Evolutionary conservation across 768 basidiomycete genomes (phyloP), one percentile per base, ranked within the genome.

Genomic region (Tricholoma matsutake): DNA sequence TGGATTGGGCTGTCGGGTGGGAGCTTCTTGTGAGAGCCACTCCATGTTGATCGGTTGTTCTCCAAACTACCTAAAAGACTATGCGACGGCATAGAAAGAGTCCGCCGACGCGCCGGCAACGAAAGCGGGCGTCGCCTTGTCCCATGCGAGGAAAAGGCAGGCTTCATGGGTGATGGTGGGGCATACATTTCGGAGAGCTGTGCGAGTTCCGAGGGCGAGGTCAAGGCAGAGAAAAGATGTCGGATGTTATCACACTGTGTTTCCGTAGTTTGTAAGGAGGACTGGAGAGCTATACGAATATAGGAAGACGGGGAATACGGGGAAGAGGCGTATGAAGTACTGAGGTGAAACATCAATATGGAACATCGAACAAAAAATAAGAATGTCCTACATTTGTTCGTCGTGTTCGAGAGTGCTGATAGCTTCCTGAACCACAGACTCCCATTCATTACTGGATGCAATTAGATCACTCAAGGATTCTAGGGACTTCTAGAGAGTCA

Each of bases 121-220:
- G 85, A 83, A 63, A 81, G 76, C 0, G 82, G 84, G 57, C 81
- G 78, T 41, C 71, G 54, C 54, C 35, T 65, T 8, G 61, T 57
- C 34, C 72, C 71, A 28, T 57, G 63, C 16, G 79, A 58, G 10
- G 65, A 67, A 62, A 72, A 77, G 28, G 29, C 62, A 28, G 69
- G 71, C 64, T 65, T 72, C 35, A 62, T 67, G 4, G 89, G 88
- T 0, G 88, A 90, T 0, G 91, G 83, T 5, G 92, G 92, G 0
- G 91, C 90, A 71, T 94, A 94, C 92, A 94, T 94, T 73, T 92
- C 92, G 10, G 89, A 78, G 10, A 94, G 79, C 68, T 91, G 92
- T 9, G 87, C 80, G n/a, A 92, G 77, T 64, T 90, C 86, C 13
- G 81, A 71, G 6, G 89, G 87, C 6, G 83, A 84, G 0, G 92